These are phyloP conservation scores for Paramecium tetraurelia DNA, from an alignment of 73 alveolate genomes.

Conservation along the genomic window DNA sequence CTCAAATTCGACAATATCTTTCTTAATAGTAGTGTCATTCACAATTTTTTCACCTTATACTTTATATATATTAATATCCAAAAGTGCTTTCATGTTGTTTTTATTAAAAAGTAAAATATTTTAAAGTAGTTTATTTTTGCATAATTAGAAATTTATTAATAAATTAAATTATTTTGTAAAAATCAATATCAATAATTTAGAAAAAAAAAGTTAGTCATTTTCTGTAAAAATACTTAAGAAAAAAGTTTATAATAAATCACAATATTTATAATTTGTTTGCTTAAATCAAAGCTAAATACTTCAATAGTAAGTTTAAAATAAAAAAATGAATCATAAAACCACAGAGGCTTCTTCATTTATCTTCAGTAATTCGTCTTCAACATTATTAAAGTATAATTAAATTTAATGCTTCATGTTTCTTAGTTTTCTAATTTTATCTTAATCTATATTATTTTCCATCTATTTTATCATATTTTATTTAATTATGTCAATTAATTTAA, in stretches of 20 bases:
- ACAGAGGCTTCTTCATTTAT: not conserved
- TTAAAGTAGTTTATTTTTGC: not conserved
- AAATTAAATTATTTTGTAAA: not conserved
- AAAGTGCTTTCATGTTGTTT: conserved; percentile 66
- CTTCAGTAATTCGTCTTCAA: conserved; percentile 5
- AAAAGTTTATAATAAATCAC: too few species aligned
- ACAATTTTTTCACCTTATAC: conserved; percentile 55
- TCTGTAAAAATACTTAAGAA: too few species aligned
- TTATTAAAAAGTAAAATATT: conserved; percentile 11
- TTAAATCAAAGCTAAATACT: not conserved
- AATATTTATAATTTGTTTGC: too few species aligned
- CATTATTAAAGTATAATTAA: not conserved
- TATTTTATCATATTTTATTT: not conserved
- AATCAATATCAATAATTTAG: not conserved
- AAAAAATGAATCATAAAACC: not conserved
- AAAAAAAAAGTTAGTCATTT: too few species aligned
- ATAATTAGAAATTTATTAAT: not conserved
- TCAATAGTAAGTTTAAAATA: not conserved
- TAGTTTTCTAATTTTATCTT: not conserved
- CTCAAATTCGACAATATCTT: not conserved
- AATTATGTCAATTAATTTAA: not conserved
- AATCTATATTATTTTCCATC: not conserved
- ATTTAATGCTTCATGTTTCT: conserved; percentile 21
- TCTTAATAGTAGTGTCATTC: not conserved
- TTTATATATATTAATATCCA: conserved; percentile 71